Conservation (phyloP, 1,284 basidiomycete species). For the Tremellales sp. region DNA sequence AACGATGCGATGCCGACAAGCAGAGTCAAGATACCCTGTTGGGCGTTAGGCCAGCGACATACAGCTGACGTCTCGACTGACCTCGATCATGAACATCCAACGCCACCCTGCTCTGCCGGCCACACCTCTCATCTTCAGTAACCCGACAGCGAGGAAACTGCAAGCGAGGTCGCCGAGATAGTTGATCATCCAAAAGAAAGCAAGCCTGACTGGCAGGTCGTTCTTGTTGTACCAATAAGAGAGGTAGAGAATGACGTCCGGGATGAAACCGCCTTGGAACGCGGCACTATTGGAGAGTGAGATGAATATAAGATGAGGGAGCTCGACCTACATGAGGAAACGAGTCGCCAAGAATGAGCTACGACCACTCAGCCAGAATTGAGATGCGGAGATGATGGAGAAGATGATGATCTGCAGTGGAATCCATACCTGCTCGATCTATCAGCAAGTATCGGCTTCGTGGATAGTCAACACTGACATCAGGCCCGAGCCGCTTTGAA, state of each 20-base stretch:
- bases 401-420: conserved; percentile 54
- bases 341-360: conserved; percentile 53
- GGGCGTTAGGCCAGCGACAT: conserved; percentile 3
- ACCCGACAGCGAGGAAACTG: conserved; percentile 63
- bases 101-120: conserved; percentile 54
- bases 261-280: conserved; percentile 51
- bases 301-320: conserved; percentile 3
- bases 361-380: conserved; percentile 62
- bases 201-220: conserved; percentile 63
- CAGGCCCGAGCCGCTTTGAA: conserved; percentile 56
- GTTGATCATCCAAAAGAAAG: conserved; percentile 63
- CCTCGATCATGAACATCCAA: conserved; percentile 39
- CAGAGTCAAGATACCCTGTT: conserved; percentile 53
- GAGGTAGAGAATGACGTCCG: conserved; percentile 61
- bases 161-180: conserved; percentile 55
- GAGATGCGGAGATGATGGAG: conserved; percentile 54
- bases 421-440: conserved; percentile 69
- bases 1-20: conserved; percentile 60
- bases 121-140: conserved; percentile 60
- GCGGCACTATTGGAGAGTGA: conserved; percentile 11
- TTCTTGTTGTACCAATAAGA: conserved; percentile 67
- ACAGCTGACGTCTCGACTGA: too few relatives aligned
- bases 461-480: not conserved
- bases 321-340: conserved; percentile 49
- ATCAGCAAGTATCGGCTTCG: too few relatives aligned